A percentile compares a stretch with the other conserved stretches of the same genome.
Conservation (phyloP, 2,329 filamentous ascomycete species). For the Aspergillus ustus region DNA sequence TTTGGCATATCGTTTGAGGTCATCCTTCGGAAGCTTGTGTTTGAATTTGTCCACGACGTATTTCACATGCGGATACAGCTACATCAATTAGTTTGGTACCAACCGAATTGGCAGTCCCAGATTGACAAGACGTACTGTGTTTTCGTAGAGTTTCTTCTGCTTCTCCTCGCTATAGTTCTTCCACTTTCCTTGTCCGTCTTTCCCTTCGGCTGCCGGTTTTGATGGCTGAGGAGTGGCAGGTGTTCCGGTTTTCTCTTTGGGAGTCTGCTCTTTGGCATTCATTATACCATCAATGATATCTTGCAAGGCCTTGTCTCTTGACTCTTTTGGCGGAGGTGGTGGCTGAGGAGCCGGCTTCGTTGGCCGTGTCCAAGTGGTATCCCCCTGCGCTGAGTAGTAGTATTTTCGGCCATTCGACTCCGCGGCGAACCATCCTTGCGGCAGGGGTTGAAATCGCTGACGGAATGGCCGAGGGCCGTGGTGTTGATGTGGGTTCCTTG, state of each 20-base stretch:
- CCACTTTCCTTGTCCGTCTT: constrained; percentile 52
- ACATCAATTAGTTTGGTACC: constrained; percentile 20
- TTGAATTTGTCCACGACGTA: constrained; percentile 85
- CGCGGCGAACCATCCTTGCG: constrained; percentile 83
- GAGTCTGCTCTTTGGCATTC: constrained; percentile 65
- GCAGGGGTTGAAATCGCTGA: constrained; percentile 64
- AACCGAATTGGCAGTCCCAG: not conserved
- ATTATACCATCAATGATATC: constrained; percentile 86
- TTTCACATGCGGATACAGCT: constrained; percentile 86
- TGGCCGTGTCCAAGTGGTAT: constrained; percentile 81
- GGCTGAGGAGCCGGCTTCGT: constrained; percentile 69
- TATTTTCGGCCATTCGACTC: constrained; percentile 77
- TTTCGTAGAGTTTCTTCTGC: constrained; percentile 93
- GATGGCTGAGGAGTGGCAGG: constrained; percentile 69
- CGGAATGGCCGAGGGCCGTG: constrained; percentile 61
- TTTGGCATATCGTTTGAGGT: constrained; percentile 67
- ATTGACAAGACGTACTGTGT: constrained; percentile 68
- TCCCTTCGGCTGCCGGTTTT: constrained; percentile 57
- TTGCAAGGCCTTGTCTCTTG: constrained; percentile 76
- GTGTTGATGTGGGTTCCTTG: constrained; percentile 65
- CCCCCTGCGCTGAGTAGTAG: constrained; percentile 80
- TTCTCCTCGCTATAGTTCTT: constrained; percentile 69
- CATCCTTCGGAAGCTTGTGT: constrained; percentile 82
- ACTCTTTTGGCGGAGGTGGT: constrained; percentile 66
- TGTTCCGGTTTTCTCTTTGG: constrained; percentile 57